Percentiles rank a stretch among this genome's conserved stretches.
phyloP scores from a whole-genome alignment of 1,284 basidiomycete species.

The Kalmanozyma brasiliensis region DNA sequence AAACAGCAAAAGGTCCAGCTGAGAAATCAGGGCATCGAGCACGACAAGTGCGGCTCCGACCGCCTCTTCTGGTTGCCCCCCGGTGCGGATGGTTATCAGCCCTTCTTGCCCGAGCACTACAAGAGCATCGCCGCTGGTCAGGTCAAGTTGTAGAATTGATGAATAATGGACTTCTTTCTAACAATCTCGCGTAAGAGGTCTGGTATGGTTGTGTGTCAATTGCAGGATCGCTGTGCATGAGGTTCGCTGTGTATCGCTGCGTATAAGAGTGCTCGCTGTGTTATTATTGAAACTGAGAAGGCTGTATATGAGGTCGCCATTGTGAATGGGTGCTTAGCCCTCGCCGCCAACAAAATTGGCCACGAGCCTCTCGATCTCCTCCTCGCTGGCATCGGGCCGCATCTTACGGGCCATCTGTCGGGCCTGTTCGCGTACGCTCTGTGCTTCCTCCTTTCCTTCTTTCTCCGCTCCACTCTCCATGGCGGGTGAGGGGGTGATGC shows the following conservation, averaged over 20 bases:
- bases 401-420: conserved; percentile 46
- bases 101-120: conserved; percentile 51
- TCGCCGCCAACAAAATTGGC: conserved; percentile 34
- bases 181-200: too few species aligned
- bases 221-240: too few species aligned
- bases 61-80: conserved; percentile 61
- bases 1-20: conserved; percentile 66
- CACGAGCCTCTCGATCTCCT: conserved; percentile 51
- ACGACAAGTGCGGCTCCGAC: conserved; percentile 52
- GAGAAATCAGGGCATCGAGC: conserved; percentile 67
- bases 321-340: neutral
- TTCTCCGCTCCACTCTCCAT: conserved; percentile 24
- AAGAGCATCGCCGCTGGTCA: conserved; percentile 52
- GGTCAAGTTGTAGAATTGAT: conserved; percentile 47
- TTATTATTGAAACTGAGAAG: neutral
- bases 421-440: conserved; percentile 32
- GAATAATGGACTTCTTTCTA: too few species aligned
- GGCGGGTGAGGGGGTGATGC: neutral
- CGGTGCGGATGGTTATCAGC: conserved; percentile 45
- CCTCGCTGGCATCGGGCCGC: conserved; percentile 50
- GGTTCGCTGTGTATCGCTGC: too few species aligned
- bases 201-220: too few species aligned
- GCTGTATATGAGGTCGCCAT: too few species aligned
- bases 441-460: conserved; percentile 17
- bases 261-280: neutral